Percentiles rank a stretch among this genome's conserved stretches.
These are phyloP conservation scores for Dioszegia hungarica DNA, from an alignment of 768 basidiomycete genomes.

Conservation along the genomic window DNA sequence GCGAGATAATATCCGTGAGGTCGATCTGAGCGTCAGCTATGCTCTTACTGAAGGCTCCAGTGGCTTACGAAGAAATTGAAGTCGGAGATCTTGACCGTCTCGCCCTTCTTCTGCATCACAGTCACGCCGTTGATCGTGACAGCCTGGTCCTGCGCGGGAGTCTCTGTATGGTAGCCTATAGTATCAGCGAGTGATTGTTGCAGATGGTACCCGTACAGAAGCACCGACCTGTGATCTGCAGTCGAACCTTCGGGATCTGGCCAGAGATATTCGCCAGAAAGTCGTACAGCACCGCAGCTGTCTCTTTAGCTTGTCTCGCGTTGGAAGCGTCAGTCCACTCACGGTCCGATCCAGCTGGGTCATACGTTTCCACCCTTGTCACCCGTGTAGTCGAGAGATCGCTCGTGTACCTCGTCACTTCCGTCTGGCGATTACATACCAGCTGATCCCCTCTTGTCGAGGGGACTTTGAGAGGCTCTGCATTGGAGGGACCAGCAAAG, in stretches of 20 bases:
- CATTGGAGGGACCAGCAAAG: constrained; percentile 24
- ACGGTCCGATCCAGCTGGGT: not conserved
- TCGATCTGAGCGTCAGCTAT: constrained; percentile 50
- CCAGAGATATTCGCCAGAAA: constrained; percentile 62
- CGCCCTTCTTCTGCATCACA: constrained; percentile 15
- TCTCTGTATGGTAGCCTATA: constrained; percentile 61
- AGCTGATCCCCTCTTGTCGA: too few species aligned
- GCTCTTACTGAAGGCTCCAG: not conserved
- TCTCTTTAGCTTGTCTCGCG: too few species aligned
- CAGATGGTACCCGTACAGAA: constrained; percentile 48
- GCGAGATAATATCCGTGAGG: constrained; percentile 16
- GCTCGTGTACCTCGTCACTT: not conserved
- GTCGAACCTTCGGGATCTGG: constrained; percentile 17
- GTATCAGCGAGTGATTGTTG: constrained; percentile 28
- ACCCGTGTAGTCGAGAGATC: not conserved
- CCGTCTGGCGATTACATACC: not conserved
- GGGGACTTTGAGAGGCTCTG: constrained; percentile 4
- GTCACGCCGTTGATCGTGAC: constrained; percentile 52
- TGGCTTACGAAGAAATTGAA: constrained; percentile 40
- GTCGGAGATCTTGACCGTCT: constrained; percentile 23
- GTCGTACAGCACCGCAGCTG: constrained; percentile 58
- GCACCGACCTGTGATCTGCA: constrained; percentile 9
- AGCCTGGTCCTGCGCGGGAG: constrained; percentile 64
- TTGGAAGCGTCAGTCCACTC: not conserved
- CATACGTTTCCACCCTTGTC: not conserved